A percentile compares a stretch with the other conserved stretches of the same genome.
phyloP scores from a whole-genome alignment of 192 early-diverging fungal genomes.

The Coemansia asiatica region DNA sequence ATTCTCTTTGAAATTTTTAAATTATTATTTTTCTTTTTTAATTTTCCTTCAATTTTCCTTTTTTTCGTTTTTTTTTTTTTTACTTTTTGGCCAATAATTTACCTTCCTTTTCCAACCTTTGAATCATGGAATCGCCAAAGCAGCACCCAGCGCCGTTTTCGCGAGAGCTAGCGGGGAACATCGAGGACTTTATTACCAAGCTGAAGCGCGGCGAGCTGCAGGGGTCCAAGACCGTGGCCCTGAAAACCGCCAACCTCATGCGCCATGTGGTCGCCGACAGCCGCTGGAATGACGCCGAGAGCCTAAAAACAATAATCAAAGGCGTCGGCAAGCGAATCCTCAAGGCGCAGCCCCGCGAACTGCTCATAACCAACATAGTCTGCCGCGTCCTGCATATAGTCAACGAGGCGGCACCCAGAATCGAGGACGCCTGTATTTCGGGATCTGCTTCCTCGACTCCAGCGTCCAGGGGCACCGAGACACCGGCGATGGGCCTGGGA shows the following conservation, averaged over 20 bases:
- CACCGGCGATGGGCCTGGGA: conserved; percentile 42
- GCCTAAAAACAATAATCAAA: conserved; percentile 64
- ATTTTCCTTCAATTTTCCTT: neutral
- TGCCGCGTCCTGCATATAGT: conserved; percentile 83
- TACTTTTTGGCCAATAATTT: neutral
- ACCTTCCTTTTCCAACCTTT: neutral
- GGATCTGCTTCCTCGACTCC: conserved; percentile 1
- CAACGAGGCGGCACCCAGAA: conserved; percentile 57
- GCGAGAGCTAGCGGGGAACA: conserved; percentile 25
- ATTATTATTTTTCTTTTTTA: neutral
- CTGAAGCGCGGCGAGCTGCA: conserved; percentile 67
- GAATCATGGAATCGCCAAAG: conserved; percentile 8
- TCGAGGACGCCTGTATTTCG: neutral
- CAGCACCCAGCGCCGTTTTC: conserved; percentile 7
- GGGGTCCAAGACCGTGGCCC: conserved; percentile 66
- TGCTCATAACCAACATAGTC: conserved; percentile 83
- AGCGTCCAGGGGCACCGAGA: conserved; percentile 16
- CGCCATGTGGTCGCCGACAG: conserved; percentile 74
- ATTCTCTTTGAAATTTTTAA: neutral
- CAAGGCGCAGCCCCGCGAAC: conserved; percentile 81
- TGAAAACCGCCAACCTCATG: conserved; percentile 74
- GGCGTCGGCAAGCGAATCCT: conserved; percentile 67
- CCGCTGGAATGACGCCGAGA: conserved; percentile 66
- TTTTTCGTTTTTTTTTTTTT: neutral
- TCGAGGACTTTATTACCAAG: conserved; percentile 58